A percentile compares a stretch with the other conserved stretches of the same genome.
Evolutionary conservation across 352 stramenopile species (phyloP).

Genomic region (Phytophthora pistaciae): DNA sequence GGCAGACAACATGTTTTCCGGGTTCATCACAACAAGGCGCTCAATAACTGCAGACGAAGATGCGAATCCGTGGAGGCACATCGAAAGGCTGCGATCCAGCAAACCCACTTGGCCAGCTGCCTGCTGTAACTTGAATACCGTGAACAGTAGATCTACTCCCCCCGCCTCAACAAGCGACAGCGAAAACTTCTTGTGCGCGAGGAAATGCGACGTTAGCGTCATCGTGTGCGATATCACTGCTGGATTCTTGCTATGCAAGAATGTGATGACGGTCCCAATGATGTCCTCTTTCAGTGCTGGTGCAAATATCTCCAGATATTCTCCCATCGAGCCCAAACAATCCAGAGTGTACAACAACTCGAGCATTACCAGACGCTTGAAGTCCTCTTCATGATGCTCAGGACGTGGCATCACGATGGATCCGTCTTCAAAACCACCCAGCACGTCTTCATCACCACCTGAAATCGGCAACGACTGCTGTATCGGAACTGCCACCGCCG

Average conservation of each 20-base stretch:
- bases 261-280: conserved; percentile 83
- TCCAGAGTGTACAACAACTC: conserved; percentile 87
- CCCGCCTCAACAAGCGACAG: conserved; percentile 81
- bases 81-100: conserved; percentile 81
- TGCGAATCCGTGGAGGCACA: conserved; percentile 88
- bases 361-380: conserved; percentile 83
- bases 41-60: conserved; percentile 85
- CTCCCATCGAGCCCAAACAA: conserved; percentile 84
- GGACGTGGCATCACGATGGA: conserved; percentile 36
- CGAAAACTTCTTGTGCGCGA: conserved; percentile 88
- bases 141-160: conserved; percentile 78
- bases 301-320: conserved; percentile 88
- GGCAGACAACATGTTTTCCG: conserved; percentile 66
- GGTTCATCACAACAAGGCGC: conserved; percentile 64
- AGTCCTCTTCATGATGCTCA: conserved; percentile 77
- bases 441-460: conserved; percentile 33
- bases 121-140: conserved; percentile 66
- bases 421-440: conserved; percentile 38
- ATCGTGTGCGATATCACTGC: conserved; percentile 83
- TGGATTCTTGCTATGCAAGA: conserved; percentile 86
- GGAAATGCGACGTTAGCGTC: conserved; percentile 87
- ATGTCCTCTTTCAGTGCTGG: conserved; percentile 87
- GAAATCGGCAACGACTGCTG: conserved; percentile 31
- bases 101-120: conserved; percentile 62
- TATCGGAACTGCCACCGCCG: conserved; percentile 15